Base-by-base conservation (phyloP, 352 stramenopile species). In the Globisporangium uncinulatum region DNA sequence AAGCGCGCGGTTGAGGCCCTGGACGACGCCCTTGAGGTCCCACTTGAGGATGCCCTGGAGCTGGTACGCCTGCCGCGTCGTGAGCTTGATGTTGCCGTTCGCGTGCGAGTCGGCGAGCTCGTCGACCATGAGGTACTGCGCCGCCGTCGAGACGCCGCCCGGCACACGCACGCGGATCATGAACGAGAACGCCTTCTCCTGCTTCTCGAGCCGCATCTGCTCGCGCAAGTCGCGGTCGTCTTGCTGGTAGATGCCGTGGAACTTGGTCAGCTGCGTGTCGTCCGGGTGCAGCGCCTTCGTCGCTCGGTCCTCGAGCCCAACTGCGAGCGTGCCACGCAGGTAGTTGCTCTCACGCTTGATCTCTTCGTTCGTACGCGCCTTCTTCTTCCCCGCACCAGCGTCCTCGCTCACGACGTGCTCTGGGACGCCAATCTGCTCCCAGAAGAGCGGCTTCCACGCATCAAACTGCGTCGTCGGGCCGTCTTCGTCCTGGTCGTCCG, bases 221-320 rank as follows among this genome's bases (percentile, higher is more conserved):
- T 90, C 77, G 41, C 79, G 77, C 56, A 87, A 55, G 20, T 98
- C 94, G 50, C 96, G 88, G 74, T 98, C 82, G 58, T 98, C 95
- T 74, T 99, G 95, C 83, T 98, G 90, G 76, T 99, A 99, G 51
- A 96, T 98, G 34, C 96, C 96, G 68, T 99, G 96, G 75, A 99
- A 99, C 76, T 99, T 99, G 43, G 80, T 92, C 32, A 94, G 66
- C 69, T 94, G 82, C 32, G 74, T 87, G 51, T 92, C 82, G 24
- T 92, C 82, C 13, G 79, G 46, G 24, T 65, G 53, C 41, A 94
- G 69, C 54, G 79, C 76, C 66, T 88, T 88, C 37, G 84, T 92
- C 29, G 80, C 84, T 31, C 66, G 66, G 64, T 94, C 79, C 32
- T 79, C 67, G 11, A 94, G 71, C n/a, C 79, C 82, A 11, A 73